Conservation (phyloP, 1,284 basidiomycete genomes). For the Lignosus rhinocerotis region DNA sequence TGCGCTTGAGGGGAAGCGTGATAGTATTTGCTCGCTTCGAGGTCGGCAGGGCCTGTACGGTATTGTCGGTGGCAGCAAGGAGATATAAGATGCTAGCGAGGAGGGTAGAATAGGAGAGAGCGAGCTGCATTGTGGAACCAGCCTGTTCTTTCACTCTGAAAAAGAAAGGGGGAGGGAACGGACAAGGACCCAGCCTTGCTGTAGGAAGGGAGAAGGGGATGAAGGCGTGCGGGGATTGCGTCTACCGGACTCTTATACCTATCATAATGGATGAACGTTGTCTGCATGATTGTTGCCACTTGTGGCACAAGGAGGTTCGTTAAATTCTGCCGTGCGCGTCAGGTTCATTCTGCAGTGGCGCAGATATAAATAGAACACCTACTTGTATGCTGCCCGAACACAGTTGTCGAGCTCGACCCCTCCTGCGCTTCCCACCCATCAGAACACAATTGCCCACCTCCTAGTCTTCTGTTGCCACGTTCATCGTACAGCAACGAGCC, state of each 20-base stretch:
- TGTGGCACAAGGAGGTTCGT: slow-evolving; percentile 7
- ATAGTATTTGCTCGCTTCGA: slow-evolving; percentile 39
- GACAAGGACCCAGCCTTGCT: slow-evolving; percentile 35
- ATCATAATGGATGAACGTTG: background rate
- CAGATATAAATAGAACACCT: background rate
- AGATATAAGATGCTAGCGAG: slow-evolving; percentile 53
- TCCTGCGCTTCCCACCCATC: background rate
- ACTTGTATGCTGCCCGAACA: background rate
- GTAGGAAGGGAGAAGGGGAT: slow-evolving; percentile 20
- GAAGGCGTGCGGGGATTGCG: slow-evolving; percentile 6
- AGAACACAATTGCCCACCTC: too few species aligned
- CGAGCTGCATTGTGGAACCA: slow-evolving; percentile 50
- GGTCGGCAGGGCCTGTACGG: slow-evolving; percentile 44
- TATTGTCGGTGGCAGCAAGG: slow-evolving; percentile 36
- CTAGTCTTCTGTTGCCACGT: background rate
- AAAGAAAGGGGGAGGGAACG: slow-evolving; percentile 30
- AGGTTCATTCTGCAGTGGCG: background rate
- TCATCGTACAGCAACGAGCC: too few species aligned
- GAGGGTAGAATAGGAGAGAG: slow-evolving; percentile 51
- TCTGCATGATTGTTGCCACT: slow-evolving; percentile 13
- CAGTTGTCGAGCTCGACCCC: background rate
- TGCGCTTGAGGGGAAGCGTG: slow-evolving; percentile 58
- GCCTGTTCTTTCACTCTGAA: slow-evolving; percentile 29
- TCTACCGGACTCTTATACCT: slow-evolving; percentile 15
- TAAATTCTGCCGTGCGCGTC: background rate